A percentile compares a stretch with the other conserved stretches of the same genome.
phyloP scores from a whole-genome alignment of 1,284 basidiomycete species.

The Volvariella surrecta region DNA sequence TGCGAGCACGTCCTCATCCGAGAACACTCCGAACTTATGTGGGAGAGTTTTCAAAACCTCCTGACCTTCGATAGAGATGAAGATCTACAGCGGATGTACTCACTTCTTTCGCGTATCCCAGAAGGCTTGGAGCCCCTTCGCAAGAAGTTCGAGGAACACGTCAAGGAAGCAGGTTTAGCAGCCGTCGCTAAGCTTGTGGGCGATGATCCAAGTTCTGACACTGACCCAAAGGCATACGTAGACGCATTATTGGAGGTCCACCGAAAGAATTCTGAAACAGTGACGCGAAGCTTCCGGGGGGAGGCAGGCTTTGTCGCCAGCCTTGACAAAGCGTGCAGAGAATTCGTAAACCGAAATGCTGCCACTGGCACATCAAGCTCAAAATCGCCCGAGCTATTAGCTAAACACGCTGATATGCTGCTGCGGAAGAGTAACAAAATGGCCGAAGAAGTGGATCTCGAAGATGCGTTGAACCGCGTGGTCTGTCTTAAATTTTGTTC shows the following conservation, averaged over 20 bases:
- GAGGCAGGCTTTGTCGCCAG: constrained; percentile 95
- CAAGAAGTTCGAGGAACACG: constrained; percentile 90
- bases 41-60: constrained; percentile 90
- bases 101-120: constrained; percentile 80
- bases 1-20: constrained; percentile 93
- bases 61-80: constrained; percentile 91
- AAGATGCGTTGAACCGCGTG: constrained; percentile 85
- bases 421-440: constrained; percentile 95
- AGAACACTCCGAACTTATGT: constrained; percentile 81
- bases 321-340: constrained; percentile 93
- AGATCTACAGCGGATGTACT: constrained; percentile 94
- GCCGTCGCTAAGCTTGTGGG: constrained; percentile 80
- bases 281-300: constrained; percentile 84
- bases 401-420: constrained; percentile 88
- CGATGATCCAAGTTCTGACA: constrained; percentile 49
- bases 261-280: constrained; percentile 86
- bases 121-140: constrained; percentile 90
- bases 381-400: constrained; percentile 91
- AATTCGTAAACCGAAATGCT: constrained; percentile 93
- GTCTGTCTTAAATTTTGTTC: constrained; percentile 36
- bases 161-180: constrained; percentile 81
- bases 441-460: constrained; percentile 86
- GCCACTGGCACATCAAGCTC: constrained; percentile 77
- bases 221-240: constrained; percentile 90
- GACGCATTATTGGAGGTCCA: constrained; percentile 90